These are phyloP conservation scores for Alternaria arbusti DNA, from an alignment of 2,329 filamentous ascomycete species.

Conservation along the genomic window DNA sequence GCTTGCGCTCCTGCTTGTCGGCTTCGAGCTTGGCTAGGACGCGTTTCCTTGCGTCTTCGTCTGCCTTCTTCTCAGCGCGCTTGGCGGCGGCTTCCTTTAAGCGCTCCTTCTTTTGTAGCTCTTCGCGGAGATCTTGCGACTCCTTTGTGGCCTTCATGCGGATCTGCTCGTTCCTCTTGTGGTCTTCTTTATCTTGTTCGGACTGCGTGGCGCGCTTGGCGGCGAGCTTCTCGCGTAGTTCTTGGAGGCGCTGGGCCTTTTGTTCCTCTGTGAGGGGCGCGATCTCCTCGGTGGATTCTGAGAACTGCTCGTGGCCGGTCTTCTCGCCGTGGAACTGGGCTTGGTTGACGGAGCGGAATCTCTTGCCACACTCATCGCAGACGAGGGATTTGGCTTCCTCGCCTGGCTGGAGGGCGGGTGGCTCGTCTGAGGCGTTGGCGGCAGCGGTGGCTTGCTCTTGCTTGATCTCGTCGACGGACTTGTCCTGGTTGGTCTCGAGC, in stretches of 20 bases:
- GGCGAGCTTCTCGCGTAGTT: slow-evolving; percentile 73
- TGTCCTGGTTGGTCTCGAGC: slow-evolving; percentile 92
- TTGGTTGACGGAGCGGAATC: slow-evolving; percentile 79
- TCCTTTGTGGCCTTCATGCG: slow-evolving; percentile 90
- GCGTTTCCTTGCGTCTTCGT: slow-evolving; percentile 82
- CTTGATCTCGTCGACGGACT: slow-evolving; percentile 80
- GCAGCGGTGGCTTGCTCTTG: slow-evolving; percentile 47
- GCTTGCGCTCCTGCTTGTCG: slow-evolving; percentile 86
- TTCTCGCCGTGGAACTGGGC: slow-evolving; percentile 92
- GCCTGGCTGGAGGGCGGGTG: slow-evolving; percentile 71
- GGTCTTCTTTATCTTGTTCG: slow-evolving; percentile 77
- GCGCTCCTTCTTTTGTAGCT: slow-evolving; percentile 84
- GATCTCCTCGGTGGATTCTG: slow-evolving; percentile 91
- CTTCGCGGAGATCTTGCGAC: slow-evolving; percentile 86
- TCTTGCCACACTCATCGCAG: slow-evolving; percentile 95
- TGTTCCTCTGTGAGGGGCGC: slow-evolving; percentile 90
- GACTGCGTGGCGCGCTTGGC: slow-evolving; percentile 74
- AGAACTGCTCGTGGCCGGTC: slow-evolving; percentile 88
- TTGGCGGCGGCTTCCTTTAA: slow-evolving; percentile 90
- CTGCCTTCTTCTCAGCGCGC: slow-evolving; percentile 84
- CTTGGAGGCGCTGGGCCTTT: slow-evolving; percentile 79
- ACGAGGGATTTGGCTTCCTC: slow-evolving; percentile 79
- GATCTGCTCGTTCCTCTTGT: slow-evolving; percentile 84
- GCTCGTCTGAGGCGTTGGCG: slow-evolving; percentile 54
- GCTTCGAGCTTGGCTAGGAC: slow-evolving; percentile 94